Base-by-base conservation (phyloP, 495 filamentous ascomycete genomes). In the Aspergillus hancockii region DNA sequence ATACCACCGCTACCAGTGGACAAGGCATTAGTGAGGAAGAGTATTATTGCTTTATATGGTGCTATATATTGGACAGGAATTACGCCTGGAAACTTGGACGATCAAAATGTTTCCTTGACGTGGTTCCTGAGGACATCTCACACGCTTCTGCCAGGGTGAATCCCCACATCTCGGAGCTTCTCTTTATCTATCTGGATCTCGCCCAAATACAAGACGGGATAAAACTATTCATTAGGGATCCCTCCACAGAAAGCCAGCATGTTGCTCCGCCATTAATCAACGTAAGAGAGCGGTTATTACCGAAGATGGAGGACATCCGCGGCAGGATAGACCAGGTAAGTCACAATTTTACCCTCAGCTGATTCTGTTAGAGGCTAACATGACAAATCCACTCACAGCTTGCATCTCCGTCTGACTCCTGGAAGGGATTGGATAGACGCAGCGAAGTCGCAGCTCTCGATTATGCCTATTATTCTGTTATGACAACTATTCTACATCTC, bases 1-100 rank as follows among this genome's bases (percentile, higher is more conserved):
- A 56, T 16, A 12, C 28, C 0, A 55, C 8, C 13, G 56, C 23
- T 34, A 12, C 52, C 1, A 4, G 28, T 21, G 52, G 38, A 49
- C 28, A 9, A 5, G 12, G 25, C 6, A 55, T 45, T 28, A 41
- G 38, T 6, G 59, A 62, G 30, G 66, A 66, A 30, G 63, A 64
- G 36, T 57, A 60, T n/a, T 66, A 60, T 57, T 69, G 66, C 45
- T 49, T 69, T 18, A 45, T 69, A 6, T 66, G 66, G 63, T 69
- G 66, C 51, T 69, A 69, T 34, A 64, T 55, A 34, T 32, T 69
- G 38, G 66, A 69, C 40, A 52, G 59, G 25, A 69, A 66, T 40
- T 58, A 66, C 23, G 63, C 63, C 1, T 64, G 56, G 41, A 69
- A 66, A 38, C 49, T 62, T n/a, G 61, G 54, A 25, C 46, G 31